Conservation (phyloP, 78 protist species). For the Dictyostelium capitatum region DNA sequence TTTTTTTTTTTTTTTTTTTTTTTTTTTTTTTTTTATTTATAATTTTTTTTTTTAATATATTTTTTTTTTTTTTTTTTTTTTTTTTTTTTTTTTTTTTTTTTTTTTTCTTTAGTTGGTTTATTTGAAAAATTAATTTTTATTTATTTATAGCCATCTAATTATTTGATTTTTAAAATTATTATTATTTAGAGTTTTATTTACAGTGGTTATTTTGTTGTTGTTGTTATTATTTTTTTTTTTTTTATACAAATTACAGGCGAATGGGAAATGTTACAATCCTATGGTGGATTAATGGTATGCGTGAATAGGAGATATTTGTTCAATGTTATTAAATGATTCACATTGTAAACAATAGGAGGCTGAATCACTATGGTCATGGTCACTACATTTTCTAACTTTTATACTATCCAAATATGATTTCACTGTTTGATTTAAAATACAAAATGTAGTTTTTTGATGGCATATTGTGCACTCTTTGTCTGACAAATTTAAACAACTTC, state of each 20-base stretch:
- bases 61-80: too few species aligned
- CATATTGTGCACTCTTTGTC: not conserved
- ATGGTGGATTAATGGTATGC: conserved; percentile 4
- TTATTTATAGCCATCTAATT: too few species aligned
- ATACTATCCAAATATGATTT: not conserved
- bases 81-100: too few species aligned
- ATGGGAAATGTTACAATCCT: too few species aligned
- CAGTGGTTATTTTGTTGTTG: not conserved
- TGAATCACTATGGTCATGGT: not conserved
- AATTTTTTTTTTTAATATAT: too few species aligned
- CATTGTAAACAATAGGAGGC: not conserved
- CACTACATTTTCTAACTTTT: not conserved
- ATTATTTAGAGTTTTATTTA: not conserved
- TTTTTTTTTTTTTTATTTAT: too few species aligned
- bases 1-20: too few species aligned
- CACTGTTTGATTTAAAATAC: not conserved
- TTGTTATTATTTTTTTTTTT: not conserved
- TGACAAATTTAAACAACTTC: not conserved
- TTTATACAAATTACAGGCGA: too few species aligned
- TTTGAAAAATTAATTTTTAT: too few species aligned
- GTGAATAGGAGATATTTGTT: conserved; percentile 1
- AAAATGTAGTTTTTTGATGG: not conserved
- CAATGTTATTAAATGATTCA: conserved; percentile 1
- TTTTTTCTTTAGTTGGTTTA: too few species aligned
- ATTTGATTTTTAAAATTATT: too few species aligned